Conservation (phyloP, 1,284 basidiomycete species). For the Boletus semigastroideus region DNA sequence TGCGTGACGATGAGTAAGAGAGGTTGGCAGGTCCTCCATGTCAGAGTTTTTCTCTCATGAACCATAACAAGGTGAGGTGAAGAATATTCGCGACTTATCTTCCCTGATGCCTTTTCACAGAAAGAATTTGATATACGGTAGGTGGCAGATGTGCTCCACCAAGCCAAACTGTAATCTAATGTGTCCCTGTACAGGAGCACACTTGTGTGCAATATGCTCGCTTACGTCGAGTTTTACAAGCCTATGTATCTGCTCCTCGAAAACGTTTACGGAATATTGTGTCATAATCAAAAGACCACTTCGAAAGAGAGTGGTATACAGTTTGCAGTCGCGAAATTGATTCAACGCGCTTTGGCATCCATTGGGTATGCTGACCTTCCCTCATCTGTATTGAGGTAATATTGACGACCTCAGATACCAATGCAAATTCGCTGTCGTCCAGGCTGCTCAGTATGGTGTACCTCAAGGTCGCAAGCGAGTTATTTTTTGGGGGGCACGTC, state of each 20-base stretch:
- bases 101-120: conserved; percentile 33
- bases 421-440: conserved; percentile 58
- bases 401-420: conserved; percentile 54
- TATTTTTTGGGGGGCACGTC: conserved; percentile 64
- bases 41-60: conserved; percentile 64
- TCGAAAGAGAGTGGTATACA: conserved; percentile 38
- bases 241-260: conserved; percentile 67
- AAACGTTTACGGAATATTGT: conserved; percentile 63
- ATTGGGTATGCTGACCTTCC: conserved; percentile 51
- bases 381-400: background rate
- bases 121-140: conserved; percentile 60
- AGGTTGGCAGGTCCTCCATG: conserved; percentile 59
- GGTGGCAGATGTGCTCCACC: background rate
- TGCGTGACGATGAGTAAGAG: conserved; percentile 1
- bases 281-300: conserved; percentile 39
- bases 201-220: conserved; percentile 65
- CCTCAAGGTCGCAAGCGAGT: conserved; percentile 66
- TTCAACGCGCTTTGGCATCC: conserved; percentile 52
- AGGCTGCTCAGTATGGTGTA: conserved; percentile 67
- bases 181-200: conserved; percentile 46
- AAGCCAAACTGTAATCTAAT: background rate
- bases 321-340: conserved; percentile 63
- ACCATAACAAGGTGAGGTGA: conserved; percentile 50
- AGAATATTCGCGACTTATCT: background rate
- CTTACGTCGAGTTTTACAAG: conserved; percentile 68